Conservation (phyloP, 306 rosid genomes). For the Vachellia collinsii region DNA sequence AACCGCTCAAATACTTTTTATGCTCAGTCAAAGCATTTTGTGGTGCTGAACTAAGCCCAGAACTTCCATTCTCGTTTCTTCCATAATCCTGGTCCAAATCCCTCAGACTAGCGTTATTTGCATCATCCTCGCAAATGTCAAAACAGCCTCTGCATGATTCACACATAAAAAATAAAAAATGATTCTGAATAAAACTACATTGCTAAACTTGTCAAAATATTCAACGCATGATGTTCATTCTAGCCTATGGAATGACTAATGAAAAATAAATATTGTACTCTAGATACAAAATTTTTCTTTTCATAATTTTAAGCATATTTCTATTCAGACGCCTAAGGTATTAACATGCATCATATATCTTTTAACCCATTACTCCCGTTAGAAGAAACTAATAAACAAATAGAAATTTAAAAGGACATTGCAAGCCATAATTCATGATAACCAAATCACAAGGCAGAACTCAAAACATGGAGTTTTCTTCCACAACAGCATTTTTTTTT, state of each 20-base stretch:
- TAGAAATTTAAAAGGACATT: neutral
- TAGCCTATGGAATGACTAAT: neutral
- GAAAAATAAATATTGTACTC: neutral
- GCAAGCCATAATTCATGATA: neutral
- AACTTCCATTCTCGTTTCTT: slow-evolving; percentile 55
- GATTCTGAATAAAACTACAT: slow-evolving; percentile 13
- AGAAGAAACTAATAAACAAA: neutral
- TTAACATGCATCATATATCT: neutral
- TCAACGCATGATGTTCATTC: neutral
- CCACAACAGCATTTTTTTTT: neutral
- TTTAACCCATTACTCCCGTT: neutral
- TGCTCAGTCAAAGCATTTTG: slow-evolving; percentile 48
- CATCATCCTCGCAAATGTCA: slow-evolving; percentile 68
- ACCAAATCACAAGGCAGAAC: neutral
- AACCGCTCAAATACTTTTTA: slow-evolving; percentile 58
- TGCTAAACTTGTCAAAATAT: slow-evolving; percentile 3
- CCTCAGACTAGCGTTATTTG: slow-evolving; percentile 57
- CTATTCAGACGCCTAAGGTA: neutral
- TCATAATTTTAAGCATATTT: neutral
- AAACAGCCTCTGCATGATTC: slow-evolving; percentile 75
- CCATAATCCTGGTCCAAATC: slow-evolving; percentile 58
- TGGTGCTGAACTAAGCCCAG: slow-evolving; percentile 53
- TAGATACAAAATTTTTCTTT: neutral
- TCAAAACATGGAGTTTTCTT: neutral
- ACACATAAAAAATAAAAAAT: slow-evolving; percentile 17